Base-by-base conservation (phyloP, 768 basidiomycete genomes). In the Naganishia friedmannii region DNA sequence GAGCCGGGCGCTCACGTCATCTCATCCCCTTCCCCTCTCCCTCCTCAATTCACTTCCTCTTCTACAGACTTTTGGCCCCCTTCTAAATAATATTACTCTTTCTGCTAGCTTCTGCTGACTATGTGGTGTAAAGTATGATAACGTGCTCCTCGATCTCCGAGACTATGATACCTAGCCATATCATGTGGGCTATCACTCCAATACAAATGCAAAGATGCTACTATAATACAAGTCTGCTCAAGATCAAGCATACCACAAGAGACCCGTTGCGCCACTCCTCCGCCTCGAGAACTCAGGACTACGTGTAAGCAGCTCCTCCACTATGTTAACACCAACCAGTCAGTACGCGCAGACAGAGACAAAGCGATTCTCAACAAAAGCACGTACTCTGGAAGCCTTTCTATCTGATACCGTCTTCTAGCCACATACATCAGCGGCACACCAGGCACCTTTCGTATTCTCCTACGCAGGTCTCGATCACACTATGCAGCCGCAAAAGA, bases 371-470 rank as follows among this genome's bases (percentile, higher is more conserved):
- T 13, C 7, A 42, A 26, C 21, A 2, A 13, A 12, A 51, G n/a
- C 17, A 74, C 78, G 72, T 67, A 79, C 78, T 98, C 96, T 51
- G 96, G 96, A 65, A 98, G 82, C 63, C 94, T 85, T 81, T 98
- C 96, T 69, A 98, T 93, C 37, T 94, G 92, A 78, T 97, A 99
- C 77, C 89, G 85, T 78, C 90, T 85, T 79, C 88, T 88, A 73
- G 92, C 92, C 74, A 99, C 96, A 80, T 97, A 97, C 95, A 98
- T 97, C 72, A 99, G 84, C 34, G 94, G 93, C 54, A 96, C 90
- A 70, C 93, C 83, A n/a, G 83, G 83, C 2, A 84, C 81, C 81
- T 96, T 93, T 51, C 96, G 87, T 82, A 99, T 89, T 66, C 96
- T 86, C 56, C 93, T 84, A 34, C 96, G 87, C 34, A 99, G 86